Percentiles rank a stretch among this genome's conserved stretches.
phyloP scores from a whole-genome alignment of 805 yeast species.

The Starmerella kuoi region DNA sequence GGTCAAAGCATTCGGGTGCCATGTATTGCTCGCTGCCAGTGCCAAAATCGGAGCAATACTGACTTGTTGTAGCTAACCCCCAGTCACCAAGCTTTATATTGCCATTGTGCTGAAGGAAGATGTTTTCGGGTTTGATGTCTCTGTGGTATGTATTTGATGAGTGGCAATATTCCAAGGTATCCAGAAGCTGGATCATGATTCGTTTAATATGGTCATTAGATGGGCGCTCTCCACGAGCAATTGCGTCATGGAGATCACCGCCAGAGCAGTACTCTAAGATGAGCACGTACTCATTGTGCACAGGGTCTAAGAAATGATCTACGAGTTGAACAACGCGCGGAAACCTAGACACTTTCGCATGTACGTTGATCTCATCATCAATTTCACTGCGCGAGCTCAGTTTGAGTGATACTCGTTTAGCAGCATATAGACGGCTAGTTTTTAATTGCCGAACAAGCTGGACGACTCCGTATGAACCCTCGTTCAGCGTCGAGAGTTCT shows the following conservation, averaged over 20 bases:
- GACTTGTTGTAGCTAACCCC: slow-evolving; percentile 65
- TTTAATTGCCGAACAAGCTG: slow-evolving; percentile 64
- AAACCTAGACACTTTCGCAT: slow-evolving; percentile 61
- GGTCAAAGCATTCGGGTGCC: slow-evolving; percentile 87
- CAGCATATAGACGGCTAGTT: slow-evolving; percentile 54
- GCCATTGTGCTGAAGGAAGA: slow-evolving; percentile 52
- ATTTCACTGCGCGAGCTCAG: slow-evolving; percentile 13
- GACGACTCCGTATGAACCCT: slow-evolving; percentile 89
- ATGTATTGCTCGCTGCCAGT: slow-evolving; percentile 84
- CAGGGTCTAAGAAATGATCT: slow-evolving; percentile 46
- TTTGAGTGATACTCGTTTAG: slow-evolving; percentile 49
- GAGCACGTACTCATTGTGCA: slow-evolving; percentile 38
- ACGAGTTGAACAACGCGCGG: slow-evolving; percentile 68
- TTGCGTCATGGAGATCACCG: slow-evolving; percentile 78
- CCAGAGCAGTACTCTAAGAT: slow-evolving; percentile 77
- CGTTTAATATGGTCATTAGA: slow-evolving; percentile 33
- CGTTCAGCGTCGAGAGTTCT: slow-evolving; percentile 53
- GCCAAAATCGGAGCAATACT: slow-evolving; percentile 58
- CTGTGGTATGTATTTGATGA: slow-evolving; percentile 90
- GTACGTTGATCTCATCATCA: slow-evolving; percentile 41
- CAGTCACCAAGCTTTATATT: slow-evolving; percentile 67
- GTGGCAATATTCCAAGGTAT: slow-evolving; percentile 75
- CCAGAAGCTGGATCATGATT: slow-evolving; percentile 63
- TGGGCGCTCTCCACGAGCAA: slow-evolving; percentile 40
- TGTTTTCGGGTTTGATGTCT: slow-evolving; percentile 94